Percentiles rank a stretch among this genome's conserved stretches.
phyloP scores from a whole-genome alignment of 176 grass and related monocot genomes.

The Olyra latifolia region DNA sequence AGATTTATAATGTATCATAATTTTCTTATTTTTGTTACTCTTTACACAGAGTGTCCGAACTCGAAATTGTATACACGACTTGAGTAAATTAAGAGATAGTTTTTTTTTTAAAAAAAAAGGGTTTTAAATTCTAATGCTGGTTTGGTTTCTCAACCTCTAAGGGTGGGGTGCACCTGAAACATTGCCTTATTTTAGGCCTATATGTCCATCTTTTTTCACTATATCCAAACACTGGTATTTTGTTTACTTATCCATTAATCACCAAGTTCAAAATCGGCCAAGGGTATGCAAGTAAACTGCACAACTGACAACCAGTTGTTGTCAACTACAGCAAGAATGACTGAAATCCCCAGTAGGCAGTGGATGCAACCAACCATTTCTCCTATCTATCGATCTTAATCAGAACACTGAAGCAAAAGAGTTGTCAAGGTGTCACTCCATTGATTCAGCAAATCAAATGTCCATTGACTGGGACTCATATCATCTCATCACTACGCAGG shows the following conservation, averaged over 20 bases:
- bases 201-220: background rate
- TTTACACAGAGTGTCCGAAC: too few species aligned
- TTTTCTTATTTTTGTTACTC: too few species aligned
- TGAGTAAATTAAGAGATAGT: too few species aligned
- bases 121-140: too few species aligned
- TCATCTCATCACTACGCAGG: background rate
- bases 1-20: too few species aligned
- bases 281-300: background rate
- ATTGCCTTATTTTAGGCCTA: background rate
- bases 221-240: background rate
- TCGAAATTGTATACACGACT: too few species aligned
- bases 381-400: background rate
- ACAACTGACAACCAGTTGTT: background rate
- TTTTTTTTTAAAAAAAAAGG: too few species aligned
- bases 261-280: background rate
- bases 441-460: background rate
- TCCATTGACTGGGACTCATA: background rate
- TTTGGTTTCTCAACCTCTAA: too few species aligned
- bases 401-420: background rate
- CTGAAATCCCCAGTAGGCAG: background rate
- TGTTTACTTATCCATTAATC: background rate
- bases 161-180: too few species aligned
- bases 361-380: background rate
- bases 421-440: background rate
- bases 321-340: background rate